Evolutionary conservation across 352 stramenopile genomes (phyloP), one percentile per base, ranked within the genome.

Genomic region (Pilasporangium apinafurcum): DNA sequence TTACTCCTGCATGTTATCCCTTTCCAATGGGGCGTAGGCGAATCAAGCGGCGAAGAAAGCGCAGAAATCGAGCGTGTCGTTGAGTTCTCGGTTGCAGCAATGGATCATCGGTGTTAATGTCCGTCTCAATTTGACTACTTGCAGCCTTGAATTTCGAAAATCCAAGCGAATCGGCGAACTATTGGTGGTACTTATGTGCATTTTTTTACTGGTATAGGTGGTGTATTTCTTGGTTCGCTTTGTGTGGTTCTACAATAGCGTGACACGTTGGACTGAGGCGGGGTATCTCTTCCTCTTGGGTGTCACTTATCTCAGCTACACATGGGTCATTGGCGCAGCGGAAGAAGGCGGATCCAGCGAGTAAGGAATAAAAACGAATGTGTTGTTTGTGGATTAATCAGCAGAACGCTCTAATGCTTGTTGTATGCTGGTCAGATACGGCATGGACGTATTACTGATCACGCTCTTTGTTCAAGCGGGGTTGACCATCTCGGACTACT

Each of bases 1-100:
- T 17, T 18, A 37, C 2, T 36, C 2, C 14, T n/a, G 6, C 2
- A 24, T 8, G 7, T 16, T 37, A 25, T n/a, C n/a, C n/a, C n/a
- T n/a, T n/a, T n/a, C n/a, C n/a, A n/a, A n/a, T 40, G n/a, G 22
- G 1, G 2, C 17, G 21, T 44, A 93, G 82, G 82, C 82, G 27
- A 91, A 91, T 30, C 82, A 94, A 45, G 73, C 82, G 30, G 77
- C 77, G 13, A 94, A 94, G 62, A 94, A 92, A 56, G 82, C 82
- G 21, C 67, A 91, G 47, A 63, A 65, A 31, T 59, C 74, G 37
- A 82, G 79, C 37, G 63, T 65, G 16, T 81, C 71, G 42, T 68
- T 94, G 41, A 87, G 78, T 39, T 58, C 70, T 17, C 68, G 66
- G 8, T 68, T 94, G 39, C 71, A 89, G 57, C 62, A 79, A 51